Percentiles rank a stretch among this genome's conserved stretches.
Conservation (phyloP, 192 early-diverging fungal genomes). For the Backusella circina region DNA sequence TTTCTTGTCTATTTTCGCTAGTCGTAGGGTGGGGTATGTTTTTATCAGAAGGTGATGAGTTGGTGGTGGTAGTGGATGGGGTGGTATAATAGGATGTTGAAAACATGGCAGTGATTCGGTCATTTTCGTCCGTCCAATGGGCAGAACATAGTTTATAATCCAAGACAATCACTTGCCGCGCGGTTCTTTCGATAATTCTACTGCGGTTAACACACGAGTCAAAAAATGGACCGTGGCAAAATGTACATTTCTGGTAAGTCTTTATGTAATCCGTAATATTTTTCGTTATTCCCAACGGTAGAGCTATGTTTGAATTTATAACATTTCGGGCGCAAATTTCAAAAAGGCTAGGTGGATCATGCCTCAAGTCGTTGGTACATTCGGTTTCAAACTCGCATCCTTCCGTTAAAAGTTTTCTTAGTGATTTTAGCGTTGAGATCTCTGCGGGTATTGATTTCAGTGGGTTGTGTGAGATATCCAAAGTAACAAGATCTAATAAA, state of each 20-base stretch:
- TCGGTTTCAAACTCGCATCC: conserved; percentile 48
- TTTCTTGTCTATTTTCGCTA: neutral
- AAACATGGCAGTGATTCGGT: conserved; percentile 63
- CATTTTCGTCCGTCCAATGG: conserved; percentile 74
- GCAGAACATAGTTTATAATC: conserved; percentile 72
- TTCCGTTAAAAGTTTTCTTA: conserved; percentile 57
- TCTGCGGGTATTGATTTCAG: conserved; percentile 68
- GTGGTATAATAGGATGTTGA: neutral
- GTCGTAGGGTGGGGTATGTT: neutral
- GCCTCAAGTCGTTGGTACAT: conserved; percentile 37
- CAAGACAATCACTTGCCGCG: conserved; percentile 45
- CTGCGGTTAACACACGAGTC: conserved; percentile 55
- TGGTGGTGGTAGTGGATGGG: neutral
- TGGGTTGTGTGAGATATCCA: conserved; percentile 69
- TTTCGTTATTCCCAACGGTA: conserved; percentile 44
- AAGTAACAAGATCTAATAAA: conserved; percentile 52
- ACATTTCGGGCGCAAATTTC: conserved; percentile 77
- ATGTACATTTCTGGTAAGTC: conserved; percentile 57
- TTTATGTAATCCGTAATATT: conserved; percentile 66
- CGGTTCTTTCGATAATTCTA: conserved; percentile 59
- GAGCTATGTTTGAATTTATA: conserved; percentile 58
- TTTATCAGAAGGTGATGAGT: neutral
- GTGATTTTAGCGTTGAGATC: conserved; percentile 60
- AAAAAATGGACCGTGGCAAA: conserved; percentile 80
- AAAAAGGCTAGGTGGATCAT: conserved; percentile 62